Base-by-base conservation (phyloP, 2,329 filamentous ascomycete species). In the Claviceps sp. region DNA sequence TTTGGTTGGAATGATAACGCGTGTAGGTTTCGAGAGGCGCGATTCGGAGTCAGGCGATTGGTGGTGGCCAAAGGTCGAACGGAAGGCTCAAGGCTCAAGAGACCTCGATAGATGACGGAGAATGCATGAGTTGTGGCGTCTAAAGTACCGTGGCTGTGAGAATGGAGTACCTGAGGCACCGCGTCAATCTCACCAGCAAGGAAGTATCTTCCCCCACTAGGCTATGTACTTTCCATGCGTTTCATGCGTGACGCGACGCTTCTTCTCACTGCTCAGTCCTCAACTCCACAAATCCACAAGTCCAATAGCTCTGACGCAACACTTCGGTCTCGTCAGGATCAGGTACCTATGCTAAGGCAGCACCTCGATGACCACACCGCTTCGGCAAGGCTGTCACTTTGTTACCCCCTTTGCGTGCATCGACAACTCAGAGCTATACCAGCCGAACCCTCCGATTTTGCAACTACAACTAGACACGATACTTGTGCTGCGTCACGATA, bases 221-320 rank as follows among this genome's bases (percentile, higher is more conserved):
- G 11, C 18, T 18, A 47, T 36, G 46, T 47, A 47, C 34, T 18
- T 46, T 34, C 9, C 30, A 34, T 34, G 0, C 11, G 30, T 34
- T 11, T 34, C 30, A 34, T 34, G 30, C 30, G 30, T 34, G 8
- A 34, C 30, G 30, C 30, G 30, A 34, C 30, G 30, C 30, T 34
- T 34, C 30, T 34, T 34, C 20, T 22, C 22, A 22, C 3, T 22
- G 2, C 22, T 22, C 20, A 22, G 2, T 22, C 20, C 47, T 48
- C 48, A 47, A 16, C 51, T 47, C 51, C 51, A 50, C 51, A 47
- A 13, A 34, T 34, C 30, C 30, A 4, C 30, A 11, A 34, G 9
- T 11, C 30, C 30, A 30, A 30, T 30, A 30, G 26, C 47, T 47
- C 51, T 47, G 51, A 50, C 47, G 51, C 47, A 50, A 53, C 47